These are phyloP conservation scores for Tephrocybe sp. DNA, from an alignment of 768 basidiomycete species.

Conservation along the genomic window DNA sequence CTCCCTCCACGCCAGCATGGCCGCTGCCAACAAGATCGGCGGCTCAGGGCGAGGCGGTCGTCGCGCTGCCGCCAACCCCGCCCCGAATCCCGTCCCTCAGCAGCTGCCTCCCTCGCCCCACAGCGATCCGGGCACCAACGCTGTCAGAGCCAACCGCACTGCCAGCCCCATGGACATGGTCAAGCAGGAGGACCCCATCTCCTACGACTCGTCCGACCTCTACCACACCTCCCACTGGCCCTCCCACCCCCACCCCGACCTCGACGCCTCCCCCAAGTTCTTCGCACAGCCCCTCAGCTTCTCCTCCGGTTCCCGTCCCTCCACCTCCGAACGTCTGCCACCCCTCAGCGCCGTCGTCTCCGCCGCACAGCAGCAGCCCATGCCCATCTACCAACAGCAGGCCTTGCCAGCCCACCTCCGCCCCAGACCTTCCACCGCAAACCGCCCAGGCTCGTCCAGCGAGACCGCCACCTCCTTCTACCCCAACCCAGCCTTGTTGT, in stretches of 20 bases:
- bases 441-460: conserved; percentile 8
- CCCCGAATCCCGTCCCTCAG: background rate
- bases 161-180: conserved; percentile 25
- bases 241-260: background rate
- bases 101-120: background rate
- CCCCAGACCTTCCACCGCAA: conserved; percentile 6
- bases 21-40: conserved; percentile 49
- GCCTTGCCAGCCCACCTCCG: conserved; percentile 1
- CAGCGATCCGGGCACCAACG: no score
- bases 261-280: conserved; percentile 17
- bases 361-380: conserved; percentile 38
- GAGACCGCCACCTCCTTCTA: conserved; percentile 10
- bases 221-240: background rate
- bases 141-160: background rate
- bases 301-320: conserved; percentile 35
- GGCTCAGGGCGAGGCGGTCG: conserved; percentile 10
- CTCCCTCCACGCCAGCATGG: conserved; percentile 80
- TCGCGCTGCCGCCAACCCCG: background rate
- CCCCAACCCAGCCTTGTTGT: conserved; percentile 1
- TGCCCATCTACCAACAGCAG: background rate
- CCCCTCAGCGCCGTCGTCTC: conserved; percentile 68
- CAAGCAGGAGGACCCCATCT: conserved; percentile 41
- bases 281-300: conserved; percentile 37
- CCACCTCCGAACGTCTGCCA: conserved; percentile 59
- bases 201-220: background rate